Conservation (phyloP, 1,139 yeast genomes). For the Yamadazyma atlantica region DNA sequence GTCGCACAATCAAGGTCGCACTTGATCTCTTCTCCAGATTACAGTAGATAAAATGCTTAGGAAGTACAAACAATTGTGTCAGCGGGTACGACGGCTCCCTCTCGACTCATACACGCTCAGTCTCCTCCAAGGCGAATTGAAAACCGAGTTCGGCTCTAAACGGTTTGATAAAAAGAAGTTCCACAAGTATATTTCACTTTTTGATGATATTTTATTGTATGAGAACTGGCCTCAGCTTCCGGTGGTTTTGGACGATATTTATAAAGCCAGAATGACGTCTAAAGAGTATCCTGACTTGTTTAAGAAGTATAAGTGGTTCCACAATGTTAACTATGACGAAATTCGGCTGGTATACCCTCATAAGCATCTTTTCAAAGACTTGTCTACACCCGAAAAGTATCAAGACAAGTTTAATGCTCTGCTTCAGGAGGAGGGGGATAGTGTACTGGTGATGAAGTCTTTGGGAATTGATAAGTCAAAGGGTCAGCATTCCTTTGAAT, state of each 20-base stretch:
- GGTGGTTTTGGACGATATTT: constrained; percentile 27
- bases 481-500: too few species aligned
- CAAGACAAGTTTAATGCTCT: constrained; percentile 13
- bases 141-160: constrained; percentile 9
- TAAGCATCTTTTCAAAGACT: constrained; percentile 33
- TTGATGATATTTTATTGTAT: constrained; percentile 28
- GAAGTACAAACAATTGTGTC: constrained; percentile 9
- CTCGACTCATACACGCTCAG: constrained; percentile 19
- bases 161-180: constrained; percentile 14
- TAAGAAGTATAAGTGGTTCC: constrained; percentile 24
- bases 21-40: too few species aligned
- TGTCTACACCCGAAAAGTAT: constrained; percentile 19
- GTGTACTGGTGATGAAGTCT: constrained; percentile 13
- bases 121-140: constrained; percentile 4
- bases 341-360: constrained; percentile 36
- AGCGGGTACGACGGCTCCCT: constrained; percentile 27
- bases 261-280: constrained; percentile 18
- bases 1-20: too few species aligned
- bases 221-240: constrained; percentile 28
- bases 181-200: constrained; percentile 10
- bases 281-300: constrained; percentile 11
- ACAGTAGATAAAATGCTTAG: too few species aligned
- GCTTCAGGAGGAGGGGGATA: constrained; percentile 13
- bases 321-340: constrained; percentile 18
- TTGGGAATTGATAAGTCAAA: constrained; percentile 8